These are phyloP conservation scores for Mariannaea sp. DNA, from an alignment of 2,329 filamentous ascomycete genomes.

Conservation along the genomic window DNA sequence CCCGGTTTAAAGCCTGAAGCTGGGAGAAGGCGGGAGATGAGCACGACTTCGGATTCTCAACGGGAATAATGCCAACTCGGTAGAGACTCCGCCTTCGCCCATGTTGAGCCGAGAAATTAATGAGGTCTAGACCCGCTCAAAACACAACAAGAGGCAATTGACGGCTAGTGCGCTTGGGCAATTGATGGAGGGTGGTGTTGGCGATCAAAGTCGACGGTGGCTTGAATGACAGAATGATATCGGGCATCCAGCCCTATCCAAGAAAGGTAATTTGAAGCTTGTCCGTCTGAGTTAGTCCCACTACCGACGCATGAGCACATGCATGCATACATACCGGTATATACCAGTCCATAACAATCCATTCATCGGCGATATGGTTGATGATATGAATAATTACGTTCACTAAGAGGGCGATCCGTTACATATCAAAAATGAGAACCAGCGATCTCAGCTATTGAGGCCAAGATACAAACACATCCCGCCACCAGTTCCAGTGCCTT, in stretches of 20 bases:
- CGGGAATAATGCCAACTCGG: slow-evolving; percentile 34
- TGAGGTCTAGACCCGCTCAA: slow-evolving; percentile 24
- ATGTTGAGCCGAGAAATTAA: slow-evolving; percentile 17
- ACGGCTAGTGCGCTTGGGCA: slow-evolving; percentile 26
- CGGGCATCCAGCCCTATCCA: slow-evolving; percentile 1
- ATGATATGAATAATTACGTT: neutral
- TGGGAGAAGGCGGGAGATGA: slow-evolving; percentile 28
- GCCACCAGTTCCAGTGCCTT: neutral
- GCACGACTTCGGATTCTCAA: slow-evolving; percentile 31
- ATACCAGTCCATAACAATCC: no score
- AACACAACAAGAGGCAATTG: slow-evolving; percentile 22
- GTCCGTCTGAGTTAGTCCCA: neutral
- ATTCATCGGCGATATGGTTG: neutral
- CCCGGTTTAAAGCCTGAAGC: slow-evolving; percentile 29
- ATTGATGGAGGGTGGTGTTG: slow-evolving; percentile 11
- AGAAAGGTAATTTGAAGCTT: neutral
- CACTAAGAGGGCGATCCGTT: neutral
- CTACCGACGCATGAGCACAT: no score
- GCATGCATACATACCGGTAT: neutral
- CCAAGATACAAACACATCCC: neutral
- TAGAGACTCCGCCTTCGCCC: slow-evolving; percentile 27
- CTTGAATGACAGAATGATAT: slow-evolving; percentile 11
- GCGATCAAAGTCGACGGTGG: slow-evolving; percentile 12
- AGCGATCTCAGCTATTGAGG: no score
- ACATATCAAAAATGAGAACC: neutral